Evolutionary conservation across 2,329 filamentous ascomycete genomes (phyloP).

Genomic region (Albifimbria verrucaria): DNA sequence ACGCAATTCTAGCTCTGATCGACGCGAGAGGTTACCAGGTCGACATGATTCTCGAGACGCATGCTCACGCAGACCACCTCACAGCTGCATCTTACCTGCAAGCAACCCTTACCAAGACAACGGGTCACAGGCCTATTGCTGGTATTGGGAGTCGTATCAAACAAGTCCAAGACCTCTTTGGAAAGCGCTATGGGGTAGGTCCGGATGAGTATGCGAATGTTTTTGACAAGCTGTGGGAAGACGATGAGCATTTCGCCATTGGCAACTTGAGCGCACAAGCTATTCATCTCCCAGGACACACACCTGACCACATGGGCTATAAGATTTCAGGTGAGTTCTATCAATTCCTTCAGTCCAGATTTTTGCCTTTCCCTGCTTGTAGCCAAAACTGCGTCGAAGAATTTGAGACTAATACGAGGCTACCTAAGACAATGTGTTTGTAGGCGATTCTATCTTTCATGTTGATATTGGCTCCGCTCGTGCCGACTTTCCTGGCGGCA

Average conservation of each 20-base stretch:
- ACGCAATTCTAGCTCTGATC: conserved; percentile 43
- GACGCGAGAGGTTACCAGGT: conserved; percentile 42
- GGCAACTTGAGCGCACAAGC: conserved; percentile 41
- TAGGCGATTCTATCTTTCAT: conserved; percentile 52
- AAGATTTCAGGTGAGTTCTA: conserved; percentile 39
- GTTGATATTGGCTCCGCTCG: conserved; percentile 49
- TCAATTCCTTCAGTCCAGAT: not conserved
- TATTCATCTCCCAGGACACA: conserved; percentile 56
- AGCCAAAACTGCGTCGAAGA: too few relatives aligned
- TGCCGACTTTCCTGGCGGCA: conserved; percentile 53
- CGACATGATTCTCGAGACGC: conserved; percentile 55
- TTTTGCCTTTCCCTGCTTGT: not conserved
- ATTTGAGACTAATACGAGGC: not conserved
- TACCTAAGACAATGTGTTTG: conserved; percentile 41
- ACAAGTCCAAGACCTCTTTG: conserved; percentile 47
- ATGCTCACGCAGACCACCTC: conserved; percentile 57
- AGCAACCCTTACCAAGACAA: conserved; percentile 28
- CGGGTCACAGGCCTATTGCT: conserved; percentile 36
- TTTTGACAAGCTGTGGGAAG: conserved; percentile 51
- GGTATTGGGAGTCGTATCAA: conserved; percentile 51
- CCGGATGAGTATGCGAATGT: conserved; percentile 36
- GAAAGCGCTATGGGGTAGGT: conserved; percentile 41
- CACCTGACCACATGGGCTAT: conserved; percentile 59
- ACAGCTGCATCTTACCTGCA: conserved; percentile 57
- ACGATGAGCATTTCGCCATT: conserved; percentile 49